These are phyloP conservation scores for Skeletonema tropicum DNA, from an alignment of 108 stramenopile genomes.

Conservation along the genomic window DNA sequence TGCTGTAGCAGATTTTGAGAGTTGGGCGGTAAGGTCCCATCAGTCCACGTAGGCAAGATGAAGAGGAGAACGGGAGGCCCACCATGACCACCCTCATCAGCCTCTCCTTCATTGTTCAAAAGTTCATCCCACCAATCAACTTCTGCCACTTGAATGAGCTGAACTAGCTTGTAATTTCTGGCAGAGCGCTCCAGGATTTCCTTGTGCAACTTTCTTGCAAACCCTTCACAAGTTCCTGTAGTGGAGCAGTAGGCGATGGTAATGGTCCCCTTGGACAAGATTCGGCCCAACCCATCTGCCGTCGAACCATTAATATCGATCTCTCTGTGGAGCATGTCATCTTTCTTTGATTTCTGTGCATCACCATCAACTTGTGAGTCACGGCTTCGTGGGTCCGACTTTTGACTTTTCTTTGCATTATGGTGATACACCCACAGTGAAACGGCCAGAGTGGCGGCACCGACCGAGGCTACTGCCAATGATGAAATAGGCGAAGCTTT, in stretches of 20 bases:
- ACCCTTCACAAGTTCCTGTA: slow-evolving; percentile 74
- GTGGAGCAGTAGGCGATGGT: slow-evolving; percentile 84
- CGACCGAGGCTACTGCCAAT: background rate
- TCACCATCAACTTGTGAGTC: background rate
- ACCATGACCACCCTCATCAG: background rate
- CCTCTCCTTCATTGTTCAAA: slow-evolving; percentile 69
- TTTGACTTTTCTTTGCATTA: background rate
- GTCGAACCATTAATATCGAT: background rate
- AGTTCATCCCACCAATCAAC: slow-evolving; percentile 94
- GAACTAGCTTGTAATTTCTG: slow-evolving; percentile 2
- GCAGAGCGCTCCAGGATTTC: slow-evolving; percentile 5
- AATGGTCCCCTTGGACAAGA: slow-evolving; percentile 45
- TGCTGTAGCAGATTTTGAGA: slow-evolving; percentile 52
- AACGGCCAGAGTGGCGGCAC: background rate
- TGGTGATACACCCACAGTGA: slow-evolving; percentile 4
- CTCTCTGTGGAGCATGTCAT: slow-evolving; percentile 9
- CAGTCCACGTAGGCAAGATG: slow-evolving; percentile 79
- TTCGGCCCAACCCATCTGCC: background rate
- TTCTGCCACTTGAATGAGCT: slow-evolving; percentile 58
- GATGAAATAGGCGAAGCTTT: background rate
- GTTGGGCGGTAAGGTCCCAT: slow-evolving; percentile 69
- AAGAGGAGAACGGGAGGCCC: slow-evolving; percentile 58
- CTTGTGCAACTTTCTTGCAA: slow-evolving; percentile 50
- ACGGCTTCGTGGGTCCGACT: background rate
- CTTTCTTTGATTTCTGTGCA: background rate